Evolutionary conservation across 352 stramenopile genomes (phyloP), one percentile per base, ranked within the genome.

Genomic region (Phytopythium kandeliae): DNA sequence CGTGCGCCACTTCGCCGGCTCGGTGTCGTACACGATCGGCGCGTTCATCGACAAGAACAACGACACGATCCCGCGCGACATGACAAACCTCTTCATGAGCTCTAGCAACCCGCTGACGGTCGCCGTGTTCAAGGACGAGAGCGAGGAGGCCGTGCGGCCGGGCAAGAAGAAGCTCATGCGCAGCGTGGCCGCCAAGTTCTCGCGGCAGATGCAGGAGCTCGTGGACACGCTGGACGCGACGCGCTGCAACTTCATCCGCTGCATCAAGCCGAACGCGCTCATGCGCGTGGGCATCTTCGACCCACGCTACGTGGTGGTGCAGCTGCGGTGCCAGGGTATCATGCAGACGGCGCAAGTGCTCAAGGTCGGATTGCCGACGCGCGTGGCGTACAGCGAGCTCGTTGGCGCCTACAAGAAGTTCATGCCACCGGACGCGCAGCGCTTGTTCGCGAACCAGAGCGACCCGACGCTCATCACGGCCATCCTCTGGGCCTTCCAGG

Each of bases 31-130:
- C 72, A 91, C 86, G 51, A 79, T 95, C 47, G 86, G 86, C 40
- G 70, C 73, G 21, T 96, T 96, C 56, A 92, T 96, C 31, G 82
- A 96, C 73, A 96, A 96, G 65, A 96, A 95, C 79, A 93, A 92
- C 60, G 87, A 96, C 58, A 87, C 74, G 21, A 91, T 96, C 55
- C 85, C 85, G 35, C 58, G 67, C 35, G 87, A 95, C 54, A 87
- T 96, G 79, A 57, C 69, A 24, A 78, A 85, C n/a, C 63, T 96
- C 3, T 96, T 96, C 48, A 49, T 81, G 25, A 62, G 69, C 15
- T 93, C 83, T 42, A 65, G 54, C 16, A 92, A 90, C 60, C 63
- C 62, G 13, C 56, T 94, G 38, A 54, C 86, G 12, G 60, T 67
- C 30, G 69, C 74, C 16, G 73, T 96, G 24, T 95, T 95, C 56